phyloP scores from a whole-genome alignment of 2,329 filamentous ascomycete species.

The Fusarium armeniacum region DNA sequence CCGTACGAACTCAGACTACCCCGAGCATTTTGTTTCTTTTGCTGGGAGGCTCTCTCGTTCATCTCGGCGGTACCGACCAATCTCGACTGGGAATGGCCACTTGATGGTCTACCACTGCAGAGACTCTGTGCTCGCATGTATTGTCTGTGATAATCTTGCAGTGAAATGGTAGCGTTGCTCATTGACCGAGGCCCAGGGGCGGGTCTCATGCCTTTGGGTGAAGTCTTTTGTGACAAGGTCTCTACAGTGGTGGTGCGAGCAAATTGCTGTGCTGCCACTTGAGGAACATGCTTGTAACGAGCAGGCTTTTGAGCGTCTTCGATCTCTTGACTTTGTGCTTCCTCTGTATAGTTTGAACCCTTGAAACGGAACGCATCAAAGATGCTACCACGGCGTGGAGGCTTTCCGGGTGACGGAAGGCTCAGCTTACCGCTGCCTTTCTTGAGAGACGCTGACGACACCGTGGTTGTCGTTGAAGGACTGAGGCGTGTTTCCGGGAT shows the following conservation, averaged over 20 bases:
- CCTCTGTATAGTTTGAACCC: slow-evolving; percentile 46
- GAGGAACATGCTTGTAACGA: slow-evolving; percentile 66
- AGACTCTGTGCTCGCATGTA: slow-evolving; percentile 58
- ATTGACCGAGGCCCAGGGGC: slow-evolving; percentile 36
- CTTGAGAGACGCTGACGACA: slow-evolving; percentile 24
- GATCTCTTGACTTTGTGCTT: slow-evolving; percentile 39
- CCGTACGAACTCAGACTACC: slow-evolving; percentile 52
- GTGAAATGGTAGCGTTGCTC: slow-evolving; percentile 49
- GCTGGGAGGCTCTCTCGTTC: slow-evolving; percentile 44
- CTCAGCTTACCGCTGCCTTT: slow-evolving; percentile 27
- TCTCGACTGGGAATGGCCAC: slow-evolving; percentile 56
- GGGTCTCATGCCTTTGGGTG: slow-evolving; percentile 60
- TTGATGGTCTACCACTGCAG: slow-evolving; percentile 48
- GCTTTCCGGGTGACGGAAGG: slow-evolving; percentile 11
- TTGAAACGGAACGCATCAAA: slow-evolving; percentile 46
- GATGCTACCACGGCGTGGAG: slow-evolving; percentile 42
- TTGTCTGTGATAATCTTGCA: slow-evolving; percentile 55
- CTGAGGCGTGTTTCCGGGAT: slow-evolving; percentile 3
- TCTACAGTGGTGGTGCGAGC: slow-evolving; percentile 65
- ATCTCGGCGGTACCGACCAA: slow-evolving; percentile 56
- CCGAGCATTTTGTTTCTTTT: slow-evolving; percentile 40
- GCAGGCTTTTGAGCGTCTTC: slow-evolving; percentile 29
- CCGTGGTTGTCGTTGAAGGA: slow-evolving; percentile 10
- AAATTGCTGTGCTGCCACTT: slow-evolving; percentile 69
- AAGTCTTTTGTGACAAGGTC: slow-evolving; percentile 51